These are phyloP conservation scores for Scedosporium dehoogii DNA, from an alignment of 2,329 filamentous ascomycete species.

Conservation along the genomic window DNA sequence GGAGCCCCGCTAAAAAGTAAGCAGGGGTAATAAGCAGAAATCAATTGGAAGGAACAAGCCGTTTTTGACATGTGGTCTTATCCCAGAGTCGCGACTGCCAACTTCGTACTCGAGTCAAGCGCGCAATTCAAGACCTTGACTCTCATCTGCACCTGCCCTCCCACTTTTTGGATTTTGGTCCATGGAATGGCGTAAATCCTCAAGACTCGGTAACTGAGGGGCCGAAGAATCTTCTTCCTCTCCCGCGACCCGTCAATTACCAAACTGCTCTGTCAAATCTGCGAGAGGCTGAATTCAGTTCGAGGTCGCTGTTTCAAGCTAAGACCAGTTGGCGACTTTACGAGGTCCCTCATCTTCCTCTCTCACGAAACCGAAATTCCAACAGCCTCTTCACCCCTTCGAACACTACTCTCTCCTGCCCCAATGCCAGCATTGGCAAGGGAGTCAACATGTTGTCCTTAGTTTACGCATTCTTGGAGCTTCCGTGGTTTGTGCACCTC, in stretches of 20 bases:
- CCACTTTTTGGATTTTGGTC: neutral
- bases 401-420: neutral
- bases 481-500: conserved; percentile 2
- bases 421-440: neutral
- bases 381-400: neutral
- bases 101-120: neutral
- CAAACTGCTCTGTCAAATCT: neutral
- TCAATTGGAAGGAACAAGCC: neutral
- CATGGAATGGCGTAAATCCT: neutral
- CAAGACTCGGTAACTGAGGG: neutral
- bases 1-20: neutral
- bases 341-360: neutral
- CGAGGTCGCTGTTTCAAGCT: conserved; percentile 9
- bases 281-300: neutral
- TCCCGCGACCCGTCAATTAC: neutral
- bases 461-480: neutral
- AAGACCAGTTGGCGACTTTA: neutral
- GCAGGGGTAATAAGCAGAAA: neutral
- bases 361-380: neutral
- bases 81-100: conserved; percentile 9
- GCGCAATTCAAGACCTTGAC: neutral
- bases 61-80: conserved; percentile 6
- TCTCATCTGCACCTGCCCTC: neutral
- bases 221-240: neutral
- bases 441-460: neutral